These are phyloP conservation scores for Fagus sylvatica DNA, from an alignment of 306 rosid genomes.

Conservation along the genomic window DNA sequence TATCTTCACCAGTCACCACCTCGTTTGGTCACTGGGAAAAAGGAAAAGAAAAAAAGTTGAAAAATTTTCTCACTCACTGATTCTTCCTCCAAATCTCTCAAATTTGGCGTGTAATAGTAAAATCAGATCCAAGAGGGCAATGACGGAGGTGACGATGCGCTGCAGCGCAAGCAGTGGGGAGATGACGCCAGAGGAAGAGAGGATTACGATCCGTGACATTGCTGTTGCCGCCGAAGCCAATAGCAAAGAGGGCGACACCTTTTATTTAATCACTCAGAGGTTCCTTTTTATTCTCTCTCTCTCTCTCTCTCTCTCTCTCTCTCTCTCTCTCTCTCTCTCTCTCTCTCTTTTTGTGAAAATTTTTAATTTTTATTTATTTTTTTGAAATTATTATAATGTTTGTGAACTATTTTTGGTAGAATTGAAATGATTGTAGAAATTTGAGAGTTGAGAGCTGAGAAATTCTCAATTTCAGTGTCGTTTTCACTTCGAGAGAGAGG, in stretches of 20 bases:
- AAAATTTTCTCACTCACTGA: too few relatives aligned
- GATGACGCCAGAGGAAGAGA: constrained; percentile 83
- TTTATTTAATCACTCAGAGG: constrained; percentile 88
- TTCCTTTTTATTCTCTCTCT: too few relatives aligned
- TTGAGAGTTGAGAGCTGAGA: background rate
- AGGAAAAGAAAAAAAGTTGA: background rate
- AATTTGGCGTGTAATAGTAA: too few relatives aligned
- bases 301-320: too few relatives aligned
- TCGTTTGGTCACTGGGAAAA: background rate
- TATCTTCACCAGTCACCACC: constrained; percentile 13
- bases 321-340: too few relatives aligned
- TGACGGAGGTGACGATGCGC: constrained; percentile 73
- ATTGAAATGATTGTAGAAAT: background rate
- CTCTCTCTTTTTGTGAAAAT: too few relatives aligned
- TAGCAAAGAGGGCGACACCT: constrained; percentile 83
- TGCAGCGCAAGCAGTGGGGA: constrained; percentile 47
- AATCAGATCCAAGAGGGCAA: constrained; percentile 22
- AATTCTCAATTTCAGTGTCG: background rate
- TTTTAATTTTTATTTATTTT: background rate
- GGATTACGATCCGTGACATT: constrained; percentile 88
- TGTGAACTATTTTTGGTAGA: background rate
- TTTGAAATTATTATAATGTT: background rate
- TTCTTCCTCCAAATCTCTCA: too few relatives aligned
- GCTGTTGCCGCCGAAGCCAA: constrained; percentile 77
- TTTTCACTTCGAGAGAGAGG: too few relatives aligned